Evolutionary conservation across 768 basidiomycete genomes (phyloP).

Genomic region (Phlebiopsis gigantea): DNA sequence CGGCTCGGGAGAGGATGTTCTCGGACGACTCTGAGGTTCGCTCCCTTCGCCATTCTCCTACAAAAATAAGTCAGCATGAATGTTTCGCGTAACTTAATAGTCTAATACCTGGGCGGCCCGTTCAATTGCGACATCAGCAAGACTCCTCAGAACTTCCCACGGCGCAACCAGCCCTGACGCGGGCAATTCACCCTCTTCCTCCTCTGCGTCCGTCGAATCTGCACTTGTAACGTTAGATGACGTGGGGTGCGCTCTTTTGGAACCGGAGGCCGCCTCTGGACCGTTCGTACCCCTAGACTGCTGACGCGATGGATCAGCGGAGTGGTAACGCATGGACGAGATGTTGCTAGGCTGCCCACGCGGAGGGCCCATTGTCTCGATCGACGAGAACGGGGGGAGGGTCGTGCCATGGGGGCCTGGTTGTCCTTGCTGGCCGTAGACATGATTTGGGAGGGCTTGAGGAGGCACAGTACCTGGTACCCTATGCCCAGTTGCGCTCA

Average conservation of each 20-base stretch:
- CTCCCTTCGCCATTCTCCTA: constrained; percentile 77
- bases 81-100: constrained; percentile 6
- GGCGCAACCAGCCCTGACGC: constrained; percentile 80
- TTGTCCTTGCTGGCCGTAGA: constrained; percentile 27
- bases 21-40: constrained; percentile 68
- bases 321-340: constrained; percentile 57
- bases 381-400: constrained; percentile 68
- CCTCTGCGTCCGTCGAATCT: constrained; percentile 81
- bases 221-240: constrained; percentile 70
- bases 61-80: not conserved
- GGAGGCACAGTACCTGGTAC: constrained; percentile 28
- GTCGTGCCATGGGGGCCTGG: constrained; percentile 39
- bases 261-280: constrained; percentile 28
- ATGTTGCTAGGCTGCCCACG: constrained; percentile 34
- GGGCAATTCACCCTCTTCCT: constrained; percentile 79
- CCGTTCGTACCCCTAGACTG: constrained; percentile 18
- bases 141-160: constrained; percentile 76
- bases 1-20: constrained; percentile 65
- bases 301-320: constrained; percentile 13
- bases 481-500: constrained; percentile 28
- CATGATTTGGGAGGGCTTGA: constrained; percentile 23
- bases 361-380: constrained; percentile 46
- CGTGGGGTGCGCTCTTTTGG: constrained; percentile 57
- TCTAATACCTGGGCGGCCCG: constrained; percentile 63
- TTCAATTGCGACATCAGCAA: constrained; percentile 79